A percentile compares a stretch with the other conserved stretches of the same genome.
These are phyloP conservation scores for Dactylellina drechsleri DNA, from an alignment of 2,329 filamentous ascomycete species.

Conservation along the genomic window DNA sequence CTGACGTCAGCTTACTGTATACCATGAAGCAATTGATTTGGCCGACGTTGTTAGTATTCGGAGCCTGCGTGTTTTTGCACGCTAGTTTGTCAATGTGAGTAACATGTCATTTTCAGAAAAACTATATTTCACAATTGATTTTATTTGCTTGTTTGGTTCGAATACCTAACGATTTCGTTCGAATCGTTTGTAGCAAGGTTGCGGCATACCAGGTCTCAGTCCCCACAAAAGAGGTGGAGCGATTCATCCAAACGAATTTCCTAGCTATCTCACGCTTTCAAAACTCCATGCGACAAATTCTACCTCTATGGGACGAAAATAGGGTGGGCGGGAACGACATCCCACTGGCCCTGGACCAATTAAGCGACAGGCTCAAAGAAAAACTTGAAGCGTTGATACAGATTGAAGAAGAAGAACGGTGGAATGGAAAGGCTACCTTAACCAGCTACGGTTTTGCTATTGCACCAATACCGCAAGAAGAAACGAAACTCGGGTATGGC, in stretches of 20 bases:
- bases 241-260: constrained; percentile 14
- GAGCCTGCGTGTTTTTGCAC: not conserved
- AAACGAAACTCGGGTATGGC: not conserved
- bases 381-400: not conserved
- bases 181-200: not conserved
- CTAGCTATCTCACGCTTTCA: constrained; percentile 17
- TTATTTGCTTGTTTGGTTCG: not conserved
- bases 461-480: constrained; percentile 3
- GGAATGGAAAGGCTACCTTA: not conserved
- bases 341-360: constrained; percentile 21
- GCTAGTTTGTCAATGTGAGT: not conserved
- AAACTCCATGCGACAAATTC: constrained; percentile 16
- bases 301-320: constrained; percentile 15
- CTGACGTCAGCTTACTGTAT: constrained; percentile 1
- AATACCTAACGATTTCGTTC: not conserved
- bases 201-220: constrained; percentile 6
- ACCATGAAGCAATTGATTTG: constrained; percentile 10
- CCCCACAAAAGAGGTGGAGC: constrained; percentile 1
- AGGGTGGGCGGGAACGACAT: constrained; percentile 1
- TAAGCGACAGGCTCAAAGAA: constrained; percentile 1
- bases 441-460: constrained; percentile 10
- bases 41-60: not conserved
- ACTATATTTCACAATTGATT: not conserved
- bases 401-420: not conserved
- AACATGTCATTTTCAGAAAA: not conserved